Conservation (phyloP, 2,329 filamentous ascomycete species). For the Fusarium citri region DNA sequence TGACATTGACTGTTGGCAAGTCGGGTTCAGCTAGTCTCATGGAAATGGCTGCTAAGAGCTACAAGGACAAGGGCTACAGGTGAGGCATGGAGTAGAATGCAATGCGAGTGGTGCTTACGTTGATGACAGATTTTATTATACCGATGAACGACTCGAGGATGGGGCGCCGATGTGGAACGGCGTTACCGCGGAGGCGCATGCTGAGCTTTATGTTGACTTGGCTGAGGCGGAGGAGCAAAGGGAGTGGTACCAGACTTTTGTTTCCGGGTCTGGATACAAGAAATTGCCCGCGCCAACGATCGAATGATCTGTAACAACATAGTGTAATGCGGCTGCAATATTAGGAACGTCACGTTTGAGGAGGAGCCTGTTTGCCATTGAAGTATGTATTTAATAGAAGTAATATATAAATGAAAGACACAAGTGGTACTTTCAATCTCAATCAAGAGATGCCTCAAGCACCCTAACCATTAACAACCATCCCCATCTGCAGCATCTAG, state of each 20-base stretch:
- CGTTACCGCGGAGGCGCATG: background rate
- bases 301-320: background rate
- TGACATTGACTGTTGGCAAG: constrained; percentile 21
- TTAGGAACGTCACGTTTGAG: background rate
- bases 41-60: background rate
- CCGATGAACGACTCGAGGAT: constrained; percentile 19
- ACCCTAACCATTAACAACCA: background rate
- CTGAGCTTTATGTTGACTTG: constrained; percentile 10
- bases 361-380: background rate
- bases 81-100: accelerated
- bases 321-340: accelerated
- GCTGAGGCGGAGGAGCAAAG: background rate
- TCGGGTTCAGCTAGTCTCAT: constrained; percentile 5
- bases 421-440: background rate
- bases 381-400: constrained; percentile 9
- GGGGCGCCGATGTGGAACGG: constrained; percentile 14
- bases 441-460: background rate
- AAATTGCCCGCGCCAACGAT: constrained; percentile 3
- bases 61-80: constrained; percentile 9
- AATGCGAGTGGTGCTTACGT: background rate
- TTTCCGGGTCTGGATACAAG: constrained; percentile 10
- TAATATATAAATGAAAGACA: constrained; percentile 9
- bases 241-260: constrained; percentile 26
- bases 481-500: background rate
- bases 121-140: constrained; percentile 5